Evolutionary conservation across 768 basidiomycete species (phyloP), one percentile per base, ranked within the genome.

Genomic region (Termitomyces sp.): DNA sequence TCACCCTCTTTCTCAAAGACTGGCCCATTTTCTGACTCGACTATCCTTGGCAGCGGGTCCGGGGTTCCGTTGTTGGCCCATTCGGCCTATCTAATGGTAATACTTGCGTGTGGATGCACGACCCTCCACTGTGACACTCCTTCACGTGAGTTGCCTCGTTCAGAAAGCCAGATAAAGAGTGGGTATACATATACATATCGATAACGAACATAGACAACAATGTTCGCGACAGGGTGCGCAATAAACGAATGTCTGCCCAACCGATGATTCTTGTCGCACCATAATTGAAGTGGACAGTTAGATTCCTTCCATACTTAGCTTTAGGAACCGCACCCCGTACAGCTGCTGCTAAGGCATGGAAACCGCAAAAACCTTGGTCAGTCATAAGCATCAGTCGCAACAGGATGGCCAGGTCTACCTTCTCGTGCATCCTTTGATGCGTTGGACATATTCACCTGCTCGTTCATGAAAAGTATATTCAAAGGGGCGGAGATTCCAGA

Each of bases 51-150:
- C 54, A 56, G 32, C 38, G 40, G 54, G 11, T 32, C 10, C 55
- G 55, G 55, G 32, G 55, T 32, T 56, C 55, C 55, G 55, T n/a
- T 56, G 42, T 25, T 52, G 51, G 34, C 34, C 25, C 25, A 51
- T 36, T 34, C 32, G 34, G 31, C 32, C 49, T 25, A 54, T 29
- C 14, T n/a, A 38, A 25, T 17, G 47, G 47, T n/a, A 45, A 8
- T 4, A 40, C 25, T 42, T 11, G 17, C 20, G 53, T 42, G 29
- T 40, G 20, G 25, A 37, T 10, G 37, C 37, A 17, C 15, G 40
- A 5, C 7, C 34, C 34, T 34, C 7, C 7, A 34, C 34, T 34
- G 34, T 34, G 5, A 34, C 34, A 34, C 36, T 42, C 38, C 29
- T 40, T 20, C 53, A 55, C 31, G 54, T 55, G 54, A 55, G 10